Percentiles rank a stretch among this genome's conserved stretches.
Evolutionary conservation across 2,329 filamentous ascomycete genomes (phyloP).

Genomic region (Tolypocladium endophyticum): DNA sequence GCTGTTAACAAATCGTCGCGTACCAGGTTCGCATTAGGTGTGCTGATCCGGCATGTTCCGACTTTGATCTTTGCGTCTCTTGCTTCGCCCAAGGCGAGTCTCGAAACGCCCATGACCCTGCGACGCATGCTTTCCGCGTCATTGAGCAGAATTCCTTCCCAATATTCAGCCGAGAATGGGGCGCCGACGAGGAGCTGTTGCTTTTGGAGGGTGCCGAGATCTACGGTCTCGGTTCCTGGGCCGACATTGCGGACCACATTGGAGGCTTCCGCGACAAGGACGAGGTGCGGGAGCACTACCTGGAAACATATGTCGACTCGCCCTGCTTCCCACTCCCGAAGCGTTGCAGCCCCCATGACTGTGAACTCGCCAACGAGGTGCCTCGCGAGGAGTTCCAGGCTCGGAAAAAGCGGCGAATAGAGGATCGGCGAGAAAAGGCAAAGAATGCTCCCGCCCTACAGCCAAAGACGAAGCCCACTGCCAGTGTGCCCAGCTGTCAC

Average conservation of each 20-base stretch:
- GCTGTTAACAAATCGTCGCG: slow-evolving; percentile 6
- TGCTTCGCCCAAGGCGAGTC: slow-evolving; percentile 80
- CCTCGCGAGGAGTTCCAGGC: slow-evolving; percentile 89
- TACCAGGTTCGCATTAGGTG: slow-evolving; percentile 85
- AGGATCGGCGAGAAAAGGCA: slow-evolving; percentile 77
- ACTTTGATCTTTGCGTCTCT: slow-evolving; percentile 93
- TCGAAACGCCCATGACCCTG: slow-evolving; percentile 76
- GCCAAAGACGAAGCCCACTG: slow-evolving; percentile 91
- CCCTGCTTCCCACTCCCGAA: slow-evolving; percentile 77
- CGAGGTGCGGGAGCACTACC: slow-evolving; percentile 91
- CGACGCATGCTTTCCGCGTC: slow-evolving; percentile 79
- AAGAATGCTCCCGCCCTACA: slow-evolving; percentile 75
- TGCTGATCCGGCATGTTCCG: slow-evolving; percentile 70
- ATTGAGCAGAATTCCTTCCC: slow-evolving; percentile 98
- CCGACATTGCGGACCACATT: slow-evolving; percentile 95
- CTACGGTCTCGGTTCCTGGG: slow-evolving; percentile 94
- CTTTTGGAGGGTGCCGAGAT: slow-evolving; percentile 90
- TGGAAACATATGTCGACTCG: slow-evolving; percentile 77
- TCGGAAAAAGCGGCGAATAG: slow-evolving; percentile 85
- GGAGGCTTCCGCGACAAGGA: slow-evolving; percentile 91
- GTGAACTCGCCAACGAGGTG: slow-evolving; percentile 64
- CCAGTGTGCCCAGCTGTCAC: slow-evolving; percentile 90
- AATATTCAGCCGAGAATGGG: slow-evolving; percentile 92
- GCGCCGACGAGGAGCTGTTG: slow-evolving; percentile 91
- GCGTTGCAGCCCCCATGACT: slow-evolving; percentile 74